Base-by-base conservation (phyloP, 805 yeast species). In the Deakozyma indianensis region DNA sequence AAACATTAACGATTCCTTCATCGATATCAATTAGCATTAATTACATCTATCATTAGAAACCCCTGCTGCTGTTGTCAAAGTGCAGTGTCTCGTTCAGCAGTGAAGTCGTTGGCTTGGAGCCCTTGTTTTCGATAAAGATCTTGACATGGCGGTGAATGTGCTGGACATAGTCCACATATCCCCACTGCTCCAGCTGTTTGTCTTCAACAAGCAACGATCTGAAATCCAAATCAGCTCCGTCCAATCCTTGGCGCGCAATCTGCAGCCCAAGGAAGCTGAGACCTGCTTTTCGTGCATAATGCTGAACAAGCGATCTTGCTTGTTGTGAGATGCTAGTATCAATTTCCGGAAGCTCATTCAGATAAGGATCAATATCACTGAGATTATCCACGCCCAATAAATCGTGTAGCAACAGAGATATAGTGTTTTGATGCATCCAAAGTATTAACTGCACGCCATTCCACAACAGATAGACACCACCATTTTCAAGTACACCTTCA, bases 381-480 rank as follows among this genome's bases (percentile, higher is more conserved):
- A 75, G 54, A 1, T 40, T 46, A 3, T 45, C 46, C 18, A 69
- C 53, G 0, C 90, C 95, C 55, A 90, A 78, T 46, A 92, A 62
- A 59, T 88, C 96, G 50, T 74, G 68, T 28, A 88, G 55, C 22
- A 92, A 66, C 47, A 76, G 61, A 7, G 80, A 76, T 52, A 80
- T 78, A 0, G 83, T 83, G 40, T 75, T 73, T 18, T 74, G 74
- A 59, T 83, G 85, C 38, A 88, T 65, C 77, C 83, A 81, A 29
- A 88, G 65, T 44, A 68, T 68, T 2, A 78, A 67, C 14, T 63
- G 56, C 21, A 65, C 67, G 18, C 94, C 90, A 54, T 84, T 76
- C 65, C 83, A 87, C 20, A 82, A 62, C 42, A 92, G 58, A 60
- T 83, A 86, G 5, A 83, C 87, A 4, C 95, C 94, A 40, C 86